Evolutionary conservation across 2,329 filamentous ascomycete genomes (phyloP), one percentile per base, ranked within the genome.

Genomic region (Fusarium longipes): DNA sequence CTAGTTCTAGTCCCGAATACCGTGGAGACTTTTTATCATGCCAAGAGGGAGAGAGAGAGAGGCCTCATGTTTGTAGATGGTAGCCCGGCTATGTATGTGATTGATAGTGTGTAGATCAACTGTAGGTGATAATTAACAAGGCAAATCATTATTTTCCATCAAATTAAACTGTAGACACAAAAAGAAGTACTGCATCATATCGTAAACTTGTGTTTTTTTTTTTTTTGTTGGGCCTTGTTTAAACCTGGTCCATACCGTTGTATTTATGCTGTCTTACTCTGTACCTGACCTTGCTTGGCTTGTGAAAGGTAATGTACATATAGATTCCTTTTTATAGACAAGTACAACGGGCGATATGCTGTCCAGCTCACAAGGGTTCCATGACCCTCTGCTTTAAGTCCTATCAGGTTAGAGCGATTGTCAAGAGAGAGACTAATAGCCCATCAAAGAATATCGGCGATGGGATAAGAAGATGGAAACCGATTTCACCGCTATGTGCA

Each of bases 241-340:
- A 17, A 17, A 48, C 44, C 44, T 48, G 22, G 44, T n/a, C n/a
- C n/a, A n/a, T 25, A 24, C 8, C 30, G 30, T 48, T 35, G 18
- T 35, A 24, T 43, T 43, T 43, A 43, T 43, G 40, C 40, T 43
- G 40, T 43, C 40, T 43, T 43, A 43, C 40, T 20, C 40, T 43
- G 40, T 29, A 43, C 40, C 40, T 43, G 40, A 12, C 25, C 40
- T 43, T 43, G 25, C 40, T 43, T 61, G 38, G 57, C 27, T 57
- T 29, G 43, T 27, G 50, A 49, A 43, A 32, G 42, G 30, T 35
- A n/a, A n/a, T n/a, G n/a, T n/a, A n/a, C n/a, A n/a, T n/a, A 57
- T 51, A 30, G 50, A 45, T 62, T 63, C 50, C 50, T 63, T 57
- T 63, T 57, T 57, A 61, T 63, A 63, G 57, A n/a, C 45, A 42